A percentile compares a stretch with the other conserved stretches of the same genome.
These are phyloP conservation scores for Termitomyces sp. DNA, from an alignment of 768 basidiomycete species.

Conservation along the genomic window DNA sequence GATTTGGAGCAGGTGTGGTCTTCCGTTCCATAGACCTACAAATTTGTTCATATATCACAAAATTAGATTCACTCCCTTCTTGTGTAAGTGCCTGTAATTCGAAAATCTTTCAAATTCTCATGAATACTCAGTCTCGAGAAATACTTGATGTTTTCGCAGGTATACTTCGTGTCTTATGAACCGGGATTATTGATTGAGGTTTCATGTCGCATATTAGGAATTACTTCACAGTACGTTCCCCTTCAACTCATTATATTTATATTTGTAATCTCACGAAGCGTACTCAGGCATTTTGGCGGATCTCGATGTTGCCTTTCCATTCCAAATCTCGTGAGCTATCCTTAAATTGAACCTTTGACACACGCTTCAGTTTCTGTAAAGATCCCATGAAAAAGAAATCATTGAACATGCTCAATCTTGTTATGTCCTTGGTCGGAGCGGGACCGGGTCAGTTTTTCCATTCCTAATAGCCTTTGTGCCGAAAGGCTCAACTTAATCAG, in stretches of 20 bases:
- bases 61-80: slow-evolving; percentile 50
- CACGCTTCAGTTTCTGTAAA: not conserved
- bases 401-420: slow-evolving; percentile 56
- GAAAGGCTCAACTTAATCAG: slow-evolving; percentile 23
- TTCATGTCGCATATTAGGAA: slow-evolving; percentile 10
- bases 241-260: not conserved
- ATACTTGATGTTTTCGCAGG: slow-evolving; percentile 36
- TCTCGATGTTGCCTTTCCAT: slow-evolving; percentile 39
- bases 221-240: slow-evolving; percentile 27
- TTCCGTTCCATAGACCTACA: not conserved
- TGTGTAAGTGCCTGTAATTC: slow-evolving; percentile 32
- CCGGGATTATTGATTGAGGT: not conserved
- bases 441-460: slow-evolving; percentile 50
- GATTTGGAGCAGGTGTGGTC: slow-evolving; percentile 40
- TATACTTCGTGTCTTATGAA: slow-evolving; percentile 7
- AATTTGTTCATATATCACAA: not conserved
- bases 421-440: slow-evolving; percentile 65
- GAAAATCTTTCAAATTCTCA: not conserved
- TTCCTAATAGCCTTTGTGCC: not conserved
- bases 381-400: slow-evolving; percentile 37
- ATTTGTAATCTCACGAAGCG: not conserved
- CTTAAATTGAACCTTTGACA: not conserved
- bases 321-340: slow-evolving; percentile 35
- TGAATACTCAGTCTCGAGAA: slow-evolving; percentile 34
- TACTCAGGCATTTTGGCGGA: slow-evolving; percentile 43